Evolutionary conservation across 345 rosid species (phyloP).

Genomic region (Raphanus sativus): DNA sequence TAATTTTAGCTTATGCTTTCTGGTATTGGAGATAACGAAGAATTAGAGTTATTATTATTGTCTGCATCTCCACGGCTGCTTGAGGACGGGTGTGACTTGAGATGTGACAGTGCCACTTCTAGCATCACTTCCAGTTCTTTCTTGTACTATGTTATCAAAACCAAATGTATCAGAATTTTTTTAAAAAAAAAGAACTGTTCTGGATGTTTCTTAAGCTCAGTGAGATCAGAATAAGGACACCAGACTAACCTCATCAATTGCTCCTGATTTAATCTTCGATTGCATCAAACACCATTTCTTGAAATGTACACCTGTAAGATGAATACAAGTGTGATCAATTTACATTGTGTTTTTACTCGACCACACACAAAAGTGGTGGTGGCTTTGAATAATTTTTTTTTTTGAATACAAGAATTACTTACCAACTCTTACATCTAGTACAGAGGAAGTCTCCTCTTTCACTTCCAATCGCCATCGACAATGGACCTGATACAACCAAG

Average conservation of each 20-base stretch:
- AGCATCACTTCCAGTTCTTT: conserved; percentile 56
- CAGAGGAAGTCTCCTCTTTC: conserved; percentile 57
- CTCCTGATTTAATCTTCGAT: conserved; percentile 84
- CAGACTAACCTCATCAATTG: conserved; percentile 67
- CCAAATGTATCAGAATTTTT: conserved; percentile 1
- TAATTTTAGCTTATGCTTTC: conserved; percentile 29
- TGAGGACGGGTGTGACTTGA: conserved; percentile 39
- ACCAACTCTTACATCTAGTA: conserved; percentile 80
- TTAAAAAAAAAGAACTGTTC: not conserved
- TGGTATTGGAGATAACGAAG: conserved; percentile 18
- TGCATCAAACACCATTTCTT: conserved; percentile 99
- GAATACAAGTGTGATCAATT: conserved; percentile 10
- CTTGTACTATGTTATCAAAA: conserved; percentile 59
- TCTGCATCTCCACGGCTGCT: conserved; percentile 11
- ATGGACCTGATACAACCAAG: conserved; percentile 60
- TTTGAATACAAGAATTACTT: conserved; percentile 33
- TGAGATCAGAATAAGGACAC: not conserved
- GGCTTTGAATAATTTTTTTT: conserved; percentile 45
- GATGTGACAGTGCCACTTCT: conserved; percentile 47
- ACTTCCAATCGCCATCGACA: conserved; percentile 77
- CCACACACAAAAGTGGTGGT: not conserved
- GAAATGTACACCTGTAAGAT: conserved; percentile 78
- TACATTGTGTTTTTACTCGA: conserved; percentile 6
- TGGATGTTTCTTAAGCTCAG: not conserved
- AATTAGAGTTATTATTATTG: conserved; percentile 23